Conservation (phyloP, 2,329 filamentous ascomycete genomes). For the Phialemoniopsis sp. region DNA sequence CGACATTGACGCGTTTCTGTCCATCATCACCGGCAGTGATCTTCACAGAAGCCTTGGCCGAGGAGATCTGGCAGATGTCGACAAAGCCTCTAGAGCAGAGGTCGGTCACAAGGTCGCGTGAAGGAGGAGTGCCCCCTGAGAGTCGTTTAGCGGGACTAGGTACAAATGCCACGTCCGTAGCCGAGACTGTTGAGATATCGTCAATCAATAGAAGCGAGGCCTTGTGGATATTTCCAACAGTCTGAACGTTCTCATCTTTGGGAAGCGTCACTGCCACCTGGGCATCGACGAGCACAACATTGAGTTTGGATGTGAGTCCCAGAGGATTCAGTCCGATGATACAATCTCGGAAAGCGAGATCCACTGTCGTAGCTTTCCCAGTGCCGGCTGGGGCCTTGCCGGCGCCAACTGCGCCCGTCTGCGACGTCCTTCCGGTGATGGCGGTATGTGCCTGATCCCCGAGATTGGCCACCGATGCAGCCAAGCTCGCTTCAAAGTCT, state of each 20-base stretch:
- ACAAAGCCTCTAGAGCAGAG: conserved; percentile 71
- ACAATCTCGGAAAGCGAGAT: conserved; percentile 77
- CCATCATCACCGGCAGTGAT: conserved; percentile 53
- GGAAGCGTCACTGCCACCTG: conserved; percentile 66
- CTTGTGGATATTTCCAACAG: conserved; percentile 68
- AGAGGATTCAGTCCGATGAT: conserved; percentile 81
- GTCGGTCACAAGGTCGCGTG: conserved; percentile 48
- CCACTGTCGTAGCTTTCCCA: conserved; percentile 59
- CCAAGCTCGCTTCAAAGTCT: conserved; percentile 71
- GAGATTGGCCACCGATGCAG: conserved; percentile 74
- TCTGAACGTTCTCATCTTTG: conserved; percentile 59
- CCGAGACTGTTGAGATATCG: conserved; percentile 49
- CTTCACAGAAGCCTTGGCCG: conserved; percentile 65
- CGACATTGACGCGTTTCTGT: conserved; percentile 69
- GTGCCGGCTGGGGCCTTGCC: conserved; percentile 15
- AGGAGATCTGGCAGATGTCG: conserved; percentile 81
- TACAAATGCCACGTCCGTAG: conserved; percentile 31
- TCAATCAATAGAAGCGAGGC: conserved; percentile 82
- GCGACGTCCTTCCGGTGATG: conserved; percentile 27
- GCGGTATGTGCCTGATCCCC: conserved; percentile 58
- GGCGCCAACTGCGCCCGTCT: conserved; percentile 10
- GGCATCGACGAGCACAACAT: conserved; percentile 75
- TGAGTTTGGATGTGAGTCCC: conserved; percentile 67
- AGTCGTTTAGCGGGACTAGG: conserved; percentile 12
- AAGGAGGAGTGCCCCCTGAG: conserved; percentile 20